Conservation (phyloP, 2,329 filamentous ascomycete species). For the Hirsutella minnesotensis region DNA sequence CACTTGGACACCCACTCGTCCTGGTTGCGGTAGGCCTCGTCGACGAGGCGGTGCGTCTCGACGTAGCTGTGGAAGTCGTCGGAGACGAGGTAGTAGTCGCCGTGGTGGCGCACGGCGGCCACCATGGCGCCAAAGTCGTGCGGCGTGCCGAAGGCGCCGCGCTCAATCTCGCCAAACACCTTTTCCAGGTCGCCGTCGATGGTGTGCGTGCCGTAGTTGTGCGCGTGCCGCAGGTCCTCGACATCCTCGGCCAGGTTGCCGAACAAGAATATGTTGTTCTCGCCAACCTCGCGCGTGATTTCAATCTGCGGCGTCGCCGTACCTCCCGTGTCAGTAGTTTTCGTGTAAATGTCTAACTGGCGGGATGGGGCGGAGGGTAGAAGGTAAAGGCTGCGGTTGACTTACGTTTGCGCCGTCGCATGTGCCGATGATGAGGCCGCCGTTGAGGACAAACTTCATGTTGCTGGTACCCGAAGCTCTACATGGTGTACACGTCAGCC, state of each 20-base stretch:
- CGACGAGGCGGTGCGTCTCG: conserved; percentile 80
- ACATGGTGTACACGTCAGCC: neutral
- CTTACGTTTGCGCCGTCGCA: conserved; percentile 94
- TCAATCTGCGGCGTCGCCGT: no score
- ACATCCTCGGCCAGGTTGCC: conserved; percentile 93
- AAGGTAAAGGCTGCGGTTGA: no score
- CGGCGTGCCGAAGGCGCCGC: conserved; percentile 68
- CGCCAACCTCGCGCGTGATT: conserved; percentile 92
- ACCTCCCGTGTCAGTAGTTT: neutral
- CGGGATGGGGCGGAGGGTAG: no score
- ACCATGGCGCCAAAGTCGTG: conserved; percentile 73
- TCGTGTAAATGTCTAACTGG: no score
- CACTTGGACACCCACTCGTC: conserved; percentile 87
- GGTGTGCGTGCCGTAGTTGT: conserved; percentile 70
- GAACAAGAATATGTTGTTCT: conserved; percentile 97
- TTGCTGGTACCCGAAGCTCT: conserved; percentile 77
- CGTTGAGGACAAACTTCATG: conserved; percentile 99
- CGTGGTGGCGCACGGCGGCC: conserved; percentile 77
- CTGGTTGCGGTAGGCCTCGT: conserved; percentile 83
- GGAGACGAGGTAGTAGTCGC: conserved; percentile 94
- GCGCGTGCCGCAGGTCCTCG: conserved; percentile 83
- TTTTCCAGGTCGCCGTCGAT: conserved; percentile 65
- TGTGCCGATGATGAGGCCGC: conserved; percentile 92
- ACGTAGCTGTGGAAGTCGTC: conserved; percentile 96
- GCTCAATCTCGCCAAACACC: conserved; percentile 76